Evolutionary conservation across 2,329 filamentous ascomycete species (phyloP), one percentile per base, ranked within the genome.

Genomic region (Claviceps sp.): DNA sequence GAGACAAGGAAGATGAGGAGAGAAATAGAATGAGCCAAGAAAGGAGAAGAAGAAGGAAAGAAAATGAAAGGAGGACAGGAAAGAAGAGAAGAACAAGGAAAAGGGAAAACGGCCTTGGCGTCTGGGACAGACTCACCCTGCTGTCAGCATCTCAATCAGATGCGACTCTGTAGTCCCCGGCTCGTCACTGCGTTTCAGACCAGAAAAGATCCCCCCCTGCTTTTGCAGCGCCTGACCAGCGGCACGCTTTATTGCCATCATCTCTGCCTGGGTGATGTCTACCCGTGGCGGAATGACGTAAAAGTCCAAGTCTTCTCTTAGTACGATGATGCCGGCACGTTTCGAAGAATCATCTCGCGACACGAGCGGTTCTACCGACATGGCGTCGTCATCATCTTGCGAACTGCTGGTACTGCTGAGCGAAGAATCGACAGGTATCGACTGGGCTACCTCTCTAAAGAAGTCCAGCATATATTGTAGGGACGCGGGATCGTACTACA

Each of bases 391-490:
- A 55, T 87, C 72, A 55, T 87, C 81, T 56, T 80, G 77, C 2
- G 80, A 80, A 38, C 79, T 71, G 52, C 77, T 79, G 37, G 80
- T 79, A 38, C 79, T 71, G 52, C 77, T 79, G 37, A 84, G 80
- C 50, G 86, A 87, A 34, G 79, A 72, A 56, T 87, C 82, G 43
- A 80, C 78, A 9, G 88, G 88, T 59, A 98, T 97, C n/a, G 90
- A 93, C 69, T 96, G 89, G 50, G 93, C 93, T 56, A 98, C 91
- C 58, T 84, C 83, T 57, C 93, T 86, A 75, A 98, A 98, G 71
- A 98, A 98, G 62, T 96, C 91, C 57, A 98, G 80, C 93, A 98
- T 98, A 72, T 97, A 98, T 70, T 97, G 89, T 51, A 98, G 80
- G 47, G 91, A 97, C 50, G 84, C 83, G 23, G 93, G 91, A 68